Percentiles rank a stretch among this genome's conserved stretches.
Conservation (phyloP, 768 basidiomycete species). For the Cubamyces lactineus region DNA sequence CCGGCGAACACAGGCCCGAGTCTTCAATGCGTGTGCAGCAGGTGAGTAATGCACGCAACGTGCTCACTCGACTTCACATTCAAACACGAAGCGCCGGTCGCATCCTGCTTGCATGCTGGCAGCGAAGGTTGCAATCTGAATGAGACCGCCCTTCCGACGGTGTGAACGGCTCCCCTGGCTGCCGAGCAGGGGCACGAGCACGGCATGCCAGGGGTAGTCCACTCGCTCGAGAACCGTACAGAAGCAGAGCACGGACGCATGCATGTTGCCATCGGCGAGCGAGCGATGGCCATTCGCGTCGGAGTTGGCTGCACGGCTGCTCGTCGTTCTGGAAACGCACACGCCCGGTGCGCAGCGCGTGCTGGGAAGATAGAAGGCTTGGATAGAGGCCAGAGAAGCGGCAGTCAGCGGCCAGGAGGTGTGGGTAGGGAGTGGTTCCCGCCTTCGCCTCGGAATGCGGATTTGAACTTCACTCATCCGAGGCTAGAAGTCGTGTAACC, state of each 20-base stretch:
- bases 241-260: slow-evolving; percentile 1
- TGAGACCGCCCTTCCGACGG: slow-evolving; percentile 2
- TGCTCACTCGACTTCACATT: background rate
- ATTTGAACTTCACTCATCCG: slow-evolving; percentile 5
- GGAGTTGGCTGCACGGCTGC: background rate
- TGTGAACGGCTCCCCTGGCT: background rate
- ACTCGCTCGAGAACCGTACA: background rate
- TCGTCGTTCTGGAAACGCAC: background rate
- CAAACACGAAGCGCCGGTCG: background rate
- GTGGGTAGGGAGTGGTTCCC: background rate
- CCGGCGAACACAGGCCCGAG: too few species aligned
- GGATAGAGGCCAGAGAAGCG: background rate
- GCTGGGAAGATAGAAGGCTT: slow-evolving; percentile 2
- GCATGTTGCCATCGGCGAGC: background rate
- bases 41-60: too few species aligned
- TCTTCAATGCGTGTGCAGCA: too few species aligned
- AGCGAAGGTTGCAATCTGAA: slow-evolving; percentile 13
- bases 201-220: slow-evolving; percentile 1
- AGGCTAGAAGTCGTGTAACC: slow-evolving; percentile 4
- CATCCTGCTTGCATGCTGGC: background rate
- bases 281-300: background rate
- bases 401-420: background rate
- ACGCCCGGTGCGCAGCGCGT: slow-evolving; percentile 1
- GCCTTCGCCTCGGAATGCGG: slow-evolving; percentile 9
- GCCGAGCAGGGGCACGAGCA: slow-evolving; percentile 3